Conservation (phyloP, 768 basidiomycete species). For the Tylopilus sp. region DNA sequence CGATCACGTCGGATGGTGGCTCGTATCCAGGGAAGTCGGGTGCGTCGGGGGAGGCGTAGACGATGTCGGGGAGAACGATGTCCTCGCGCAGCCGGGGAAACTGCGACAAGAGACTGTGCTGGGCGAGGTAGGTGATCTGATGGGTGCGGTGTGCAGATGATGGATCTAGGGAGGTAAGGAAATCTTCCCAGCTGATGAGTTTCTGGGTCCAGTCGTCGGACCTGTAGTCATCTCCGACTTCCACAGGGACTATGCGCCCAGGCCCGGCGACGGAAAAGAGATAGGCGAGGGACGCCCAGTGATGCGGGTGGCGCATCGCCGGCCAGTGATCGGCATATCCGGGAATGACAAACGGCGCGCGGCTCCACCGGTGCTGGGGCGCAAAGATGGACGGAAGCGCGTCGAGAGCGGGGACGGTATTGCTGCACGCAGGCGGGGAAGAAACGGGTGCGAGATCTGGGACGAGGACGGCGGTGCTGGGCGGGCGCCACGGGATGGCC, state of each 20-base stretch:
- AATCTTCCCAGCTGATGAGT: conserved; percentile 74
- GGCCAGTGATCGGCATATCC: conserved; percentile 71
- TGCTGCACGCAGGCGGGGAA: conserved; percentile 10
- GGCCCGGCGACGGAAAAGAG: conserved; percentile 68
- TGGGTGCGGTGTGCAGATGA: conserved; percentile 19
- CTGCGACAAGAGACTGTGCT: conserved; percentile 82
- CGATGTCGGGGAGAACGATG: conserved; percentile 84
- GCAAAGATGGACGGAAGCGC: conserved; percentile 54
- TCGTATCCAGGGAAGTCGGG: conserved; percentile 49
- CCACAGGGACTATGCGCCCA: conserved; percentile 86
- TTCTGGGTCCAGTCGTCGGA: conserved; percentile 75
- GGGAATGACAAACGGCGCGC: conserved; percentile 70
- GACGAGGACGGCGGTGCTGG: conserved; percentile 7
- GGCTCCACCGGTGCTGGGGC: conserved; percentile 45
- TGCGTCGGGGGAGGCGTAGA: conserved; percentile 58
- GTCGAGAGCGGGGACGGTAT: conserved; percentile 39
- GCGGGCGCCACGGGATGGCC: conserved; percentile 3
- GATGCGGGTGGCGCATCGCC: conserved; percentile 47
- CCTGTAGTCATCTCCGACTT: conserved; percentile 84
- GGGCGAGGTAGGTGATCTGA: conserved; percentile 76
- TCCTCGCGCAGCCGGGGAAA: conserved; percentile 77
- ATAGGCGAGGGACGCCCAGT: conserved; percentile 72
- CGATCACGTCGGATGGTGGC: conserved; percentile 61
- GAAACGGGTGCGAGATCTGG: neutral
- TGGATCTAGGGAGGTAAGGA: conserved; percentile 49